A percentile compares a stretch with the other conserved stretches of the same genome.
Conservation (phyloP, 2,329 filamentous ascomycete species). For the Fusarium brachygibbosum region DNA sequence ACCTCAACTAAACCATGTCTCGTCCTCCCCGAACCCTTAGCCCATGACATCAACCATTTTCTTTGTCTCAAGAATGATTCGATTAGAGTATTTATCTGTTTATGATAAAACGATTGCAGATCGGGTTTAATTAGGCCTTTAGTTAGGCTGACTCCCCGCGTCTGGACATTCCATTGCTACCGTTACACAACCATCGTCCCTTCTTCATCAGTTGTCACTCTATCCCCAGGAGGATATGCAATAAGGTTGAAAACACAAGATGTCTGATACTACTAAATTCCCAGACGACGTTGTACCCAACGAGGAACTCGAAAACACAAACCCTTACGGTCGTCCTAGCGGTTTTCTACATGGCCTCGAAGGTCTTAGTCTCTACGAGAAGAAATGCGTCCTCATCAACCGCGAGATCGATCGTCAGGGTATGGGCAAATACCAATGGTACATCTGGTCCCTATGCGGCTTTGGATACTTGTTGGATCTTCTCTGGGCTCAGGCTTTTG, state of each 20-base stretch:
- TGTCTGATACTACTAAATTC: not conserved
- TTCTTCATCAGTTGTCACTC: not conserved
- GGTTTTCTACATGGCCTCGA: constrained; percentile 33
- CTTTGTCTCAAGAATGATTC: not conserved
- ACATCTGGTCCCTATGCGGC: constrained; percentile 65
- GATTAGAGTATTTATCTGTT: not conserved
- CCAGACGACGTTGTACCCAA: not conserved
- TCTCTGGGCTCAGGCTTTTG: constrained; percentile 70
- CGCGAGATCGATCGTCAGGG: constrained; percentile 65
- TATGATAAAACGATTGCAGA: not conserved
- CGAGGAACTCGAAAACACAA: not conserved
- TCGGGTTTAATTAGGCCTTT: not conserved
- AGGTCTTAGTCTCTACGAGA: constrained; percentile 51
- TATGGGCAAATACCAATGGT: constrained; percentile 68
- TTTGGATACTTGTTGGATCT: constrained; percentile 69
- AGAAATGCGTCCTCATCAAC: constrained; percentile 55
- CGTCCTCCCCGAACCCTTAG: not conserved
- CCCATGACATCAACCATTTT: constrained; percentile 13
- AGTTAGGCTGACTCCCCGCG: not conserved
- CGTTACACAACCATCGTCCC: not conserved
- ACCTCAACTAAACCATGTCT: not conserved
- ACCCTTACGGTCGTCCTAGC: not conserved
- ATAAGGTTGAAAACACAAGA: no score
- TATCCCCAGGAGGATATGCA: no score
- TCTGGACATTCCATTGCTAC: constrained; percentile 1